Base-by-base conservation (phyloP, 129 eudicot genomes). In the Chrysanthemum lavandulifolium region DNA sequence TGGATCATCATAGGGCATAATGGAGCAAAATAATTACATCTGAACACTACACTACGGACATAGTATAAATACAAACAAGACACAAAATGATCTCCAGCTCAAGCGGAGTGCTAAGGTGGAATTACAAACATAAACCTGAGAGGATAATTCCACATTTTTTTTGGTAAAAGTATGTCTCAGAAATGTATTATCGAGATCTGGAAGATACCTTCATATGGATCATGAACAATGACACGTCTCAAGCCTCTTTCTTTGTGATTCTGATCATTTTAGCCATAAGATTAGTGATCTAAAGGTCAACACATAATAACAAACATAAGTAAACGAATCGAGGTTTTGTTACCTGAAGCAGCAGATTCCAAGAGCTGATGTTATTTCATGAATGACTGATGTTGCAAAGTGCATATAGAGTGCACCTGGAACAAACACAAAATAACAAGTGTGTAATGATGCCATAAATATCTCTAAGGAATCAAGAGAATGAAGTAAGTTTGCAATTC, bases 261-360 rank as follows among this genome's bases (percentile, higher is more conserved):
- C 98, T 93, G 88, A 56, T 29, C 69, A 71, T 60, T 23, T 49
- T 43, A 54, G 19, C 18, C 51, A 71, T 4, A 61, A 7, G 18
- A 67, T 71, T 54, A 78, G 21, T 6, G 19, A 61, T 45, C 60
- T 51, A 65, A 58, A 73, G 27, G 48, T 54, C 49, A 51, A 52
- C 71, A 43, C 1, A 23, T 31, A 55, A 51, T 40, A 45, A 25
- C 60, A 15, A 9, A 43, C 15, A 19, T 13, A 52, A 68, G 7
- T 29, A 52, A 50, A 51, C 14, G 29, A 47, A 53, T 57, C 6
- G 27, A 55, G 67, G 68, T 71, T 78, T 72, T 25, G 76, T 89
- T 73, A 95, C 99, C 97, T 90, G 82, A 95, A 95, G 76, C 97
- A 95, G 86, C 76, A 86, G 76, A 95, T 95, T 60, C 99, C 97